phyloP scores from a whole-genome alignment of 352 stramenopile species.

The Phytophthora quininea region DNA sequence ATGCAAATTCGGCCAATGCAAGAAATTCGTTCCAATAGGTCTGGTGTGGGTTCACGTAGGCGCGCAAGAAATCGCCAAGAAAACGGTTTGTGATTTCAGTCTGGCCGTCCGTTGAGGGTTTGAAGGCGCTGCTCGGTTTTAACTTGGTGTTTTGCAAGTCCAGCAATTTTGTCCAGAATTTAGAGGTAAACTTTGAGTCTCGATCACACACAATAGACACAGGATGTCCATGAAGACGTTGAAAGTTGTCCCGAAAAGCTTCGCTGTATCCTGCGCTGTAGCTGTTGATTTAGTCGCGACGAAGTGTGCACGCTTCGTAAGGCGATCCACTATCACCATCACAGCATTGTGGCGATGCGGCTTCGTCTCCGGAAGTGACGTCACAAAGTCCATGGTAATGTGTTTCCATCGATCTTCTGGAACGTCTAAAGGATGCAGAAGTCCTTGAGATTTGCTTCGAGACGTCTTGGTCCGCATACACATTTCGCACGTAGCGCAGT shows the following conservation, averaged over 20 bases:
- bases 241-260: conserved; percentile 2
- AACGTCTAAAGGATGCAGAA: conserved; percentile 22
- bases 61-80: conserved; percentile 22
- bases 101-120: conserved; percentile 21
- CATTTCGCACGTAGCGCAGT: conserved; percentile 23
- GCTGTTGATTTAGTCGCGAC: background rate
- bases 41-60: conserved; percentile 7
- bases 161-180: conserved; percentile 22
- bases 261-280: background rate
- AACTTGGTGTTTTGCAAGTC: conserved; percentile 17
- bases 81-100: conserved; percentile 27
- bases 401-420: conserved; percentile 11
- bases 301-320: background rate
- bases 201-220: conserved; percentile 12
- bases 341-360: background rate
- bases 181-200: conserved; percentile 23
- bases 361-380: background rate
- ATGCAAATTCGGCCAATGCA: conserved; percentile 6
- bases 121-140: conserved; percentile 13
- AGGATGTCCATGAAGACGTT: background rate
- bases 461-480: conserved; percentile 16
- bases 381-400: conserved; percentile 33
- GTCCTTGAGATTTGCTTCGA: conserved; percentile 12
- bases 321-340: background rate
- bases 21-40: conserved; percentile 9